Evolutionary conservation across 805 yeast species (phyloP), one percentile per base, ranked within the genome.

Genomic region (Candida manassasensis): DNA sequence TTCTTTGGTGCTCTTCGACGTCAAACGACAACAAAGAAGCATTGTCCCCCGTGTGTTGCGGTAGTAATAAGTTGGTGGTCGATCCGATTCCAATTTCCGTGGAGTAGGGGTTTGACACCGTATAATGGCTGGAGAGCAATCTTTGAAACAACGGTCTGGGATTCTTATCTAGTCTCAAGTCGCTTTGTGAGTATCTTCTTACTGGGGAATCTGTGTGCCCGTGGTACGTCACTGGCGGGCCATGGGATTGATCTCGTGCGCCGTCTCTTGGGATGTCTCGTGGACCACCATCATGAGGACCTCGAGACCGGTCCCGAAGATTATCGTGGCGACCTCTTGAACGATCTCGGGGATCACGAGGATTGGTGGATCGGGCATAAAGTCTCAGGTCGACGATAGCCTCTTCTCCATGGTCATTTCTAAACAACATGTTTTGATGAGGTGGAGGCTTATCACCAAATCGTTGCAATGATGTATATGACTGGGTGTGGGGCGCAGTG

Each of bases 21-120:
- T 37, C 35, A 24, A 34, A 13, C 5, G 30, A 27, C 4, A 29
- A 21, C 10, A 32, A 21, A 4, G 33, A 30, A n/a, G 27, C 27
- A n/a, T 24, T 24, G 6, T 24, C 35, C 5, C 35, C 35, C 8
- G 35, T 32, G n/a, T 32, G 13, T 24, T 32, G 35, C 10, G 35
- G 35, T n/a, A 32, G 15, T 16, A 32, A 24, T 5, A 14, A 17
- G 12, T 13, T 24, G n/a, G 21, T 16, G 11, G 29, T 19, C 28
- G 24, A 24, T 13, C 36, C 32, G n/a, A 12, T 16, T n/a, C 26
- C 33, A 30, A 21, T 21, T 11, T 30, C 33, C 8, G 21, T 13
- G 8, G 53, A 45, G 21, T 42, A 49, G 5, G 66, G 57, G 37
- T 59, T 60, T 38, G 57, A 51, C 6, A 61, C 66, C 3, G 62